phyloP scores from a whole-genome alignment of 768 basidiomycete genomes.

The Saitozyma sp. region DNA sequence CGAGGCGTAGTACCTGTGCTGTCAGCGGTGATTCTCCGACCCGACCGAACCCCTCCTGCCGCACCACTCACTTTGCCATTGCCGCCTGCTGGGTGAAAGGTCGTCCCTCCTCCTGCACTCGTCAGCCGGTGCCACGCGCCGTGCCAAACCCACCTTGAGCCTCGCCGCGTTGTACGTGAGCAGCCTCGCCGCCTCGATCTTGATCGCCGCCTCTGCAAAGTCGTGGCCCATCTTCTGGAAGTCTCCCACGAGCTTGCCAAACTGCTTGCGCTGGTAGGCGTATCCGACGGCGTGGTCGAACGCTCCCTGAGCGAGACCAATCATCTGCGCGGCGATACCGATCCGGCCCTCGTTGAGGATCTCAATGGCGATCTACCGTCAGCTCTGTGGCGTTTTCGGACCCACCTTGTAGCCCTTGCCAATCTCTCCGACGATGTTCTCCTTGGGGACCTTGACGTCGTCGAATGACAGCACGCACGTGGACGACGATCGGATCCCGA shows the following conservation, averaged over 20 bases:
- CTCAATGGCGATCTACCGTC: slow-evolving; percentile 79
- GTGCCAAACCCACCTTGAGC: slow-evolving; percentile 53
- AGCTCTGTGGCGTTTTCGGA: background rate
- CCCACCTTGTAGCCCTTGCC: slow-evolving; percentile 86
- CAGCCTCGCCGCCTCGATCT: slow-evolving; percentile 85
- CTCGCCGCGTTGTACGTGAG: slow-evolving; percentile 96
- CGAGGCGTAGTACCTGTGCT: slow-evolving; percentile 67
- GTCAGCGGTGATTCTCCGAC: background rate
- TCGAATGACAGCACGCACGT: slow-evolving; percentile 94
- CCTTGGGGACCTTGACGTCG: slow-evolving; percentile 77
- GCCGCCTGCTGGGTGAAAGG: slow-evolving; percentile 90
- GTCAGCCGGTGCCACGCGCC: slow-evolving; percentile 44
- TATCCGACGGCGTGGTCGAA: slow-evolving; percentile 95
- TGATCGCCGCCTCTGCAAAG: slow-evolving; percentile 82
- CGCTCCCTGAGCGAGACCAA: slow-evolving; percentile 94
- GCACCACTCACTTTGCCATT: slow-evolving; percentile 72
- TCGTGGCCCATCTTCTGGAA: slow-evolving; percentile 98
- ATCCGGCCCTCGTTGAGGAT: slow-evolving; percentile 97
- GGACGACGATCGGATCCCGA: slow-evolving; percentile 93
- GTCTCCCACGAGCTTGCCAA: slow-evolving; percentile 77
- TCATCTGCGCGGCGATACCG: slow-evolving; percentile 97
- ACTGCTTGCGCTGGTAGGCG: slow-evolving; percentile 90
- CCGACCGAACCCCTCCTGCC: background rate
- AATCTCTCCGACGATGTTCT: slow-evolving; percentile 77
- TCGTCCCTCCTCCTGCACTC: slow-evolving; percentile 70